Percentiles rank a stretch among this genome's conserved stretches.
Conservation (phyloP, 2,329 filamentous ascomycete species). For the Botrytis tulipae region DNA sequence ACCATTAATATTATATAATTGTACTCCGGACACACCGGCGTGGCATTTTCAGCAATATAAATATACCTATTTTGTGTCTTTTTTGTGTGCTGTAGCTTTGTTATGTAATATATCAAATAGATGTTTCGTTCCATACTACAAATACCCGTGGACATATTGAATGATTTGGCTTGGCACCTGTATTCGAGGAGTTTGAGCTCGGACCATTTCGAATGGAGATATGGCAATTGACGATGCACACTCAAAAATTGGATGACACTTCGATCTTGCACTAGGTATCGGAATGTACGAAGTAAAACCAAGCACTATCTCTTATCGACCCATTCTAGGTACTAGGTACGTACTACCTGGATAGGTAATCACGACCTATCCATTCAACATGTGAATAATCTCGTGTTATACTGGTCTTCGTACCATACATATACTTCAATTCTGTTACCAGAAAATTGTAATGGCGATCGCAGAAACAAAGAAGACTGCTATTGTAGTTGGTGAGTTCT, state of each 20-base stretch:
- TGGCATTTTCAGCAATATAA: not conserved
- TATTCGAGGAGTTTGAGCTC: slow-evolving; percentile 1
- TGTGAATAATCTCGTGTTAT: slow-evolving; percentile 25
- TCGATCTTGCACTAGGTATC: not conserved
- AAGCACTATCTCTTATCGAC: not conserved
- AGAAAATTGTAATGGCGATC: slow-evolving; percentile 28
- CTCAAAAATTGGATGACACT: not conserved
- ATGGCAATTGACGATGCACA: not conserved
- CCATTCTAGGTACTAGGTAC: not conserved
- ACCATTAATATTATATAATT: not conserved
- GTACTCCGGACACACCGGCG: not conserved
- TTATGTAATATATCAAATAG: not conserved
- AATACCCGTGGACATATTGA: no score
- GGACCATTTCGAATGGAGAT: not conserved
- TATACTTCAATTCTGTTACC: slow-evolving; percentile 1
- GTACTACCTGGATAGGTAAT: not conserved
- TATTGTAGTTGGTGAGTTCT: slow-evolving; percentile 51
- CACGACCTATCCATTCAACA: slow-evolving; percentile 19
- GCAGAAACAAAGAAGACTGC: slow-evolving; percentile 44
- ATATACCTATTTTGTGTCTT: not conserved
- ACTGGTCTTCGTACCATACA: slow-evolving; percentile 26
- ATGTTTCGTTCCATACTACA: not conserved
- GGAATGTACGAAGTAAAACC: not conserved
- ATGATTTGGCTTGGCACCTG: not conserved
- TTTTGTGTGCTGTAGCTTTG: no score